Base-by-base conservation (phyloP, 2,329 filamentous ascomycete species). In the Chaetomiaceae sp. region DNA sequence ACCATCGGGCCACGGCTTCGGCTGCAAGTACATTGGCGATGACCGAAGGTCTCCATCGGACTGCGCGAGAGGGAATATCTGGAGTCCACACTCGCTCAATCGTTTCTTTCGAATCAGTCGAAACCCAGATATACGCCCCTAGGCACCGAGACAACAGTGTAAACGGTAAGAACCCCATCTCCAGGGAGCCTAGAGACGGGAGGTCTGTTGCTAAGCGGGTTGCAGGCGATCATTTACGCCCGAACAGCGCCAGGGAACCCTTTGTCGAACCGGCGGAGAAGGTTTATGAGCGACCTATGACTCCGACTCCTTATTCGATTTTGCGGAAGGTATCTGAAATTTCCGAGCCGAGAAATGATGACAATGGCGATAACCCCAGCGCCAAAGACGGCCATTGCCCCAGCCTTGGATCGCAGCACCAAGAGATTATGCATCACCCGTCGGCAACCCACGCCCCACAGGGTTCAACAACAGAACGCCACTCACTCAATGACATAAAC, bases 301-400 rank as follows among this genome's bases (percentile, higher is more conserved):
- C 47, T 1, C 56, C 53, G 1, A 56, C 53, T 3, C 56, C 50
- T 3, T 55, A 53, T 11, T 55, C 56, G 7, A 14, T 33, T 5
- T 37, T 51, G 27, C 37, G 41, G 5, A 58, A 55, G 36, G 42
- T 53, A 6, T 57, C 53, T 4, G 56, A 54, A n/a, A 14, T 18
- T 1, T 29, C 44, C 9, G 48, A 34, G 30, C 57, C 76, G 72
- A 71, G 64, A 71, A 33, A 66, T 64, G 51, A 10, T 1, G 36
- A 13, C 1, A 23, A 21, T 2, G 29, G 14, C 13, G 21, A 5
- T 23, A n/a, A 13, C 10, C 13, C 4, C 13, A 33, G n/a, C 9
- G 3, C 9, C n/a, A 5, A 9, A 4, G 36, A 38, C 23, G n/a
- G 7, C 6, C 11, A 48, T 20, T 21, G 14, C 20, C n/a, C 46